Conservation (phyloP, 352 stramenopile genomes). For the Phytopythium litorale region DNA sequence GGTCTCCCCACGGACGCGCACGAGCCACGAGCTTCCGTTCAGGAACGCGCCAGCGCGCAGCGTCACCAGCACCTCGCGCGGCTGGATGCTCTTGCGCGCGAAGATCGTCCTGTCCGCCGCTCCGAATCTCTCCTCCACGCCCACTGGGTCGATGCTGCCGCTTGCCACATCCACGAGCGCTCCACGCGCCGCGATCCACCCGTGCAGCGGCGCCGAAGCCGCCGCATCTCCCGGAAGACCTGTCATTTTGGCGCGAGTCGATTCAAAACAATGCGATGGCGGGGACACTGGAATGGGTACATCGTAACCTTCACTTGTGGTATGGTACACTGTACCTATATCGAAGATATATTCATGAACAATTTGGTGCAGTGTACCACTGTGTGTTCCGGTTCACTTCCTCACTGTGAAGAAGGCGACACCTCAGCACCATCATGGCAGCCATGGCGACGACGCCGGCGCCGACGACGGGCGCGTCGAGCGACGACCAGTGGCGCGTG, state of each 20-base stretch:
- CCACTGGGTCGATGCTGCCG: slow-evolving; percentile 38
- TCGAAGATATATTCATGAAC: too few species aligned
- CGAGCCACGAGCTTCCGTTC: slow-evolving; percentile 46
- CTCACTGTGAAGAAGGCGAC: too few species aligned
- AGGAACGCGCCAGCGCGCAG: slow-evolving; percentile 35
- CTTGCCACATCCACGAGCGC: slow-evolving; percentile 27
- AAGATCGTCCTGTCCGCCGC: slow-evolving; percentile 49
- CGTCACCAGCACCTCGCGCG: slow-evolving; percentile 34
- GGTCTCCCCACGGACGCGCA: slow-evolving; percentile 1
- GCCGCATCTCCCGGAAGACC: background rate
- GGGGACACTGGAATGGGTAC: background rate
- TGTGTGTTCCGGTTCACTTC: background rate
- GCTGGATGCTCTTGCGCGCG: slow-evolving; percentile 23
- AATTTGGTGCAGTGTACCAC: too few species aligned
- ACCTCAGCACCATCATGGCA: background rate
- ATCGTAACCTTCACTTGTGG: background rate
- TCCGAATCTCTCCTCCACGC: slow-evolving; percentile 17
- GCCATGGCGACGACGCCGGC: background rate
- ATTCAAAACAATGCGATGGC: background rate
- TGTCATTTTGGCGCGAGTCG: slow-evolving; percentile 8
- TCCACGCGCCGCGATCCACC: slow-evolving; percentile 35
- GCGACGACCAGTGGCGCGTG: slow-evolving; percentile 68
- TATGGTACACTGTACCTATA: too few species aligned
- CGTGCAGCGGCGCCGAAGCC: slow-evolving; percentile 14
- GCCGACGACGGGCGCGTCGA: slow-evolving; percentile 13